Evolutionary conservation across 2,329 filamentous ascomycete genomes (phyloP), one percentile per base, ranked within the genome.

Genomic region (Xylaria digitata): DNA sequence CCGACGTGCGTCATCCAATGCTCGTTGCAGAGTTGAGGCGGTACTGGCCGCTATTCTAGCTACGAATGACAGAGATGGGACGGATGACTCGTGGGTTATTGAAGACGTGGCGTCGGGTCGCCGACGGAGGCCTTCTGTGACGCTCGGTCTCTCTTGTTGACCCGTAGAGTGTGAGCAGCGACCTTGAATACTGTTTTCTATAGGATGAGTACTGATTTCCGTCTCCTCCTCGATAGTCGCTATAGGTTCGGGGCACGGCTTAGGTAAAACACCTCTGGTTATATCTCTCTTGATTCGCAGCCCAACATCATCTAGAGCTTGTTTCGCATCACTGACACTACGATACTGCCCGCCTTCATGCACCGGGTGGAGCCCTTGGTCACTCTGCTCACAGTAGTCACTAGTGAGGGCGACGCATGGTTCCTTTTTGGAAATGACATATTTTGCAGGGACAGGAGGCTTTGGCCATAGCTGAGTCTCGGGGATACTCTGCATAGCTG

Each of bases 21-120:
- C 77, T 49, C 72, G 64, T 49, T 78, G 75, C 37, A 78, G 66
- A 15, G 78, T 79, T 9, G 78, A 78, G 45, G 71, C 56, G 40
- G 69, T 75, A 48, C 71, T 72, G 15, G 69, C 61, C 6, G 74
- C 74, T 56, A 75, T 68, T 50, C 69, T 74, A 52, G 77, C 76
- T n/a, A 73, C 70, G 32, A 69, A 76, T 13, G 78, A 77, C 4
- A 79, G 67, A 23, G 74, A 74, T 21, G 73, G 73, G 23, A 72
- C 61, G 9, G 73, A 71, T 11, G 71, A 77, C 8, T 69, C 65
- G 13, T 71, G 73, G 11, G 68, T 73, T n/a, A 61, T 65, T 19
- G 57, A 65, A 15, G 71, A 66, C 43, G n/a, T 56, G 19, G 37
- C 54, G 32, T 61, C 68, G 32, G 32, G 63, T 45, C 54, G 66